Evolutionary conservation across 306 rosid species (phyloP), one percentile per base, ranked within the genome.

Genomic region (Vachellia pachyceras): DNA sequence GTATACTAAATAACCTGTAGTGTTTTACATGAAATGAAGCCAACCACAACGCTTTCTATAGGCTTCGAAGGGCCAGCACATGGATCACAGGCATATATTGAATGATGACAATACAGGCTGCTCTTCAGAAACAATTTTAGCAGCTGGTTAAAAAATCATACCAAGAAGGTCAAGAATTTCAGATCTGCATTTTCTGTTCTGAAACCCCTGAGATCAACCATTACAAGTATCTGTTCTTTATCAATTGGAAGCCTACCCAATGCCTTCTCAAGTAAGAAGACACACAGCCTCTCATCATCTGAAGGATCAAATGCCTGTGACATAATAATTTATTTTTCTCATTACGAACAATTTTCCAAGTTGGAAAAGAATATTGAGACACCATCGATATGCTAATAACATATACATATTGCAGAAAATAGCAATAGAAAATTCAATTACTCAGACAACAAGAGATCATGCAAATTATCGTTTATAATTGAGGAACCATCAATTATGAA

Each of bases 121-220:
- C 73, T 68, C 64, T 79, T 39, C 45, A 36, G 77, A 71, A 68
- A 75, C 22, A 57, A 35, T 79, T 55, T 77, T 35, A 69, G 73
- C 44, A 45, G 83, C 54, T 46, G 42, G 75, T 64, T 72, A 17
- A 39, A 69, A 71, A 69, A 54, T 3, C 60, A 83, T 91, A 95
- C 99, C 96, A 90, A 47, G 87, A 93, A 93, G 69, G 94, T 90
- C 72, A 93, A 63, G 90, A 77, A 95, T 79, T 40, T 87, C 65
- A 93, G 80, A 81, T 95, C 99, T 55, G 98, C 87, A 87, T 95
- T 95, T 79, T 82, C 86, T 63, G 85, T 75, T 12, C 97, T 82
- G 57, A 89, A 95, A 67, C 92, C 97, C 77, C 94, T 91, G 55
- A 93, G 99, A 85, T 95, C 94, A 78, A 95, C 12, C 77, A 93